Evolutionary conservation across 768 basidiomycete genomes (phyloP).

Genomic region (Panellus pusillus): DNA sequence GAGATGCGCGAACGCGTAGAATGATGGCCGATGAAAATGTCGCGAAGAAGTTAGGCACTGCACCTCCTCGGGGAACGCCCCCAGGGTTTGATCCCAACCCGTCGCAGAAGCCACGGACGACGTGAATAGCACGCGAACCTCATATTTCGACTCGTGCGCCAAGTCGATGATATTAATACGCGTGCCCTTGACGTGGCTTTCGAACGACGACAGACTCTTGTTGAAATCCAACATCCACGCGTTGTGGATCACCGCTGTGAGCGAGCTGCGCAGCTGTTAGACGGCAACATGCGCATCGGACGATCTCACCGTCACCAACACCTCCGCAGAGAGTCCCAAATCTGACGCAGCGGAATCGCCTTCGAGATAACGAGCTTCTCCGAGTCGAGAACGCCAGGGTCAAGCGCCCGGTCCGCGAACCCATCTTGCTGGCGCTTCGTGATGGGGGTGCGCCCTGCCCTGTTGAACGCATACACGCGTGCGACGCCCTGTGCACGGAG

Average conservation of each 20-base stretch:
- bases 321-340: constrained; percentile 24
- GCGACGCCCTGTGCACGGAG: neutral
- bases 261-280: constrained; percentile 25
- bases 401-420: constrained; percentile 13
- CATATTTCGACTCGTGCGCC: constrained; percentile 23
- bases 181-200: constrained; percentile 41
- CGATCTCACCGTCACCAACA: constrained; percentile 24
- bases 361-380: constrained; percentile 29
- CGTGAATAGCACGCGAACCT: constrained; percentile 35
- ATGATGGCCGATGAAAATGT: too few species aligned
- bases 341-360: constrained; percentile 23
- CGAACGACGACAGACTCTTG: constrained; percentile 43
- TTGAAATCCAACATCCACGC: constrained; percentile 55
- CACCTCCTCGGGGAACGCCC: constrained; percentile 36
- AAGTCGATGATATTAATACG: constrained; percentile 44
- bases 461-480: constrained; percentile 36
- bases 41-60: too few species aligned
- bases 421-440: constrained; percentile 1
- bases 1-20: too few species aligned
- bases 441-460: constrained; percentile 9
- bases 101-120: constrained; percentile 34
- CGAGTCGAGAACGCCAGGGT: neutral
- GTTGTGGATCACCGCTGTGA: constrained; percentile 36
- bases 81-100: constrained; percentile 26
- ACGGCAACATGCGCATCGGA: too few species aligned